phyloP scores from a whole-genome alignment of 1,284 basidiomycete genomes.

The Trametes polyzona region DNA sequence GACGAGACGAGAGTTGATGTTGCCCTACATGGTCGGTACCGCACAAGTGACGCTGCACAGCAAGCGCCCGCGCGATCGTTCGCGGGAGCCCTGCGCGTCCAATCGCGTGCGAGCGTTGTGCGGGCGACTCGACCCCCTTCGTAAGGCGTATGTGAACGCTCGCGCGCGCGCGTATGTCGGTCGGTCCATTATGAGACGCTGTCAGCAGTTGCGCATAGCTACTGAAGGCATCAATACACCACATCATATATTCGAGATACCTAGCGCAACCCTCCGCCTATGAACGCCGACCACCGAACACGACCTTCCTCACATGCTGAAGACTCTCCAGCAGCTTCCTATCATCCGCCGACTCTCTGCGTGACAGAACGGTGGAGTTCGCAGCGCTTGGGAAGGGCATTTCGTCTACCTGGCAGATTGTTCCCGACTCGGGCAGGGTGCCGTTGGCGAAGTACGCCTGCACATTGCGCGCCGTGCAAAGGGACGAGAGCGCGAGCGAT shows the following conservation, averaged over 20 bases:
- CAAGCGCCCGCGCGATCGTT: not conserved
- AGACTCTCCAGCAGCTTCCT: not conserved
- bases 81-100: not conserved
- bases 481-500: constrained; percentile 29
- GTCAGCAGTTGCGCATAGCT: no score
- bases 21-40: not conserved
- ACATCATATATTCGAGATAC: no score
- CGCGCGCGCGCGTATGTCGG: not conserved
- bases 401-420: constrained; percentile 30
- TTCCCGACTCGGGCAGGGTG: constrained; percentile 32
- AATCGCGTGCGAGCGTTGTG: not conserved
- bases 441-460: constrained; percentile 34
- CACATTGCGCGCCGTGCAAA: constrained; percentile 24
- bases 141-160: not conserved
- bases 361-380: not conserved
- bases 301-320: not conserved
- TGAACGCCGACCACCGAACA: not conserved
- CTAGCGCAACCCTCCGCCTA: no score
- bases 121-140: no score
- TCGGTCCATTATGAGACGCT: no score
- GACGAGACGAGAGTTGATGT: no score
- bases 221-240: no score
- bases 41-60: not conserved
- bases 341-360: not conserved
- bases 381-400: constrained; percentile 20